Evolutionary conservation across 441 rosid genomes (phyloP).

Genomic region (Corymbia calophylla): DNA sequence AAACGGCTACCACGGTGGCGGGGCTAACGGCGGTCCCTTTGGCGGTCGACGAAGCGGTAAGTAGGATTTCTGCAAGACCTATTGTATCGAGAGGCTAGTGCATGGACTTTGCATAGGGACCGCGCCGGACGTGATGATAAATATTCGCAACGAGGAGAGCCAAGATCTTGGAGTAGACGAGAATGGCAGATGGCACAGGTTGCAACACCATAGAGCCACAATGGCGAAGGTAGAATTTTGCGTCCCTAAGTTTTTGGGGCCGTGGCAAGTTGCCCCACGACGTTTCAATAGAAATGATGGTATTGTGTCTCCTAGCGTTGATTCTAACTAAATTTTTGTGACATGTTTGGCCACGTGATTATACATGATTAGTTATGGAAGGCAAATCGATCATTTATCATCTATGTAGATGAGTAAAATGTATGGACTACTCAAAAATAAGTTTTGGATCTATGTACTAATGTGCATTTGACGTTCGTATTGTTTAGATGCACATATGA

Average conservation of each 20-base stretch:
- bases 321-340: neutral
- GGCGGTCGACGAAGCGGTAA: neutral
- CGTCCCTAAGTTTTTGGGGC: neutral
- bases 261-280: neutral
- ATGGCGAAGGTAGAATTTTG: neutral
- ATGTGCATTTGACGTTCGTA: fast-evolving
- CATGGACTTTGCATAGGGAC: too few species aligned
- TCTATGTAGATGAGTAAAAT: neutral
- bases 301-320: neutral
- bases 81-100: neutral
- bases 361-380: neutral
- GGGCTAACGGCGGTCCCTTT: neutral
- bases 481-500: fast-evolving
- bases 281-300: neutral
- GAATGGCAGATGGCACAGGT: neutral
- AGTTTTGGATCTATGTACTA: neutral
- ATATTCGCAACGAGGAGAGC: neutral
- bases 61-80: neutral
- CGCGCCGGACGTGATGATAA: neutral
- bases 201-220: neutral
- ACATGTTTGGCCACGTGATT: fast-evolving
- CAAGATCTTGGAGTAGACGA: neutral
- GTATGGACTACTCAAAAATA: neutral
- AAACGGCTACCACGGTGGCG: neutral
- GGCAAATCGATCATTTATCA: neutral